Conservation (phyloP, 306 rosid genomes). For the Cercis canadensis region DNA sequence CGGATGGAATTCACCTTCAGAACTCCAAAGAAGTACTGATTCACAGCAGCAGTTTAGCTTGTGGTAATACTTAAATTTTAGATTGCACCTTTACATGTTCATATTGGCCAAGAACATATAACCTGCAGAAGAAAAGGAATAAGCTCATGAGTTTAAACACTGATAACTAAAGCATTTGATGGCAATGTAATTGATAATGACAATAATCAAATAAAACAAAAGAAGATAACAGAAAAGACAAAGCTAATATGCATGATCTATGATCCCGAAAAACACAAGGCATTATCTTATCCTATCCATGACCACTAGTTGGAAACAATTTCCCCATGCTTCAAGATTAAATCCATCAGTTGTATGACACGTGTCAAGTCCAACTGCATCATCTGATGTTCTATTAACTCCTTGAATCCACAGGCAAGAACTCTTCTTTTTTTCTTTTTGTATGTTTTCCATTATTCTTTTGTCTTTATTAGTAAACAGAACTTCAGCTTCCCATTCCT, state of each 20-base stretch:
- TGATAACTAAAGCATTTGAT: not conserved
- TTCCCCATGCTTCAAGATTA: constrained; percentile 26
- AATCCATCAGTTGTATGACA: constrained; percentile 35
- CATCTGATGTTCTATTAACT: constrained; percentile 37
- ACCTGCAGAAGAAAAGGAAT: too few species aligned
- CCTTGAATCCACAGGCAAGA: constrained; percentile 27
- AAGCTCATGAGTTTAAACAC: too few species aligned
- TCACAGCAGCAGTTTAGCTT: constrained; percentile 66
- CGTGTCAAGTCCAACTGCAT: constrained; percentile 39
- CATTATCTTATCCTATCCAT: constrained; percentile 49
- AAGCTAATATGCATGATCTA: constrained; percentile 8
- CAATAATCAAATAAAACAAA: constrained; percentile 10
- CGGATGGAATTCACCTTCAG: constrained; percentile 97
- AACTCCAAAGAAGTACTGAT: constrained; percentile 84
- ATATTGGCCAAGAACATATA: too few species aligned
- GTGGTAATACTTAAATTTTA: constrained; percentile 64
- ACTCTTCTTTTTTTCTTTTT: not conserved
- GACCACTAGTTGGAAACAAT: constrained; percentile 41
- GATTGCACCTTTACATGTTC: constrained; percentile 1
- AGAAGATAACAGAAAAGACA: constrained; percentile 18
- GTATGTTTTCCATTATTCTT: constrained; percentile 24
- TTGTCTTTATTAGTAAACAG: constrained; percentile 35
- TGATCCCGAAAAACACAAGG: constrained; percentile 22
- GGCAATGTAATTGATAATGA: not conserved
- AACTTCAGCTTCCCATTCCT: constrained; percentile 26